These are phyloP conservation scores for Leccinum boreale DNA, from an alignment of 768 basidiomycete species.

Conservation along the genomic window DNA sequence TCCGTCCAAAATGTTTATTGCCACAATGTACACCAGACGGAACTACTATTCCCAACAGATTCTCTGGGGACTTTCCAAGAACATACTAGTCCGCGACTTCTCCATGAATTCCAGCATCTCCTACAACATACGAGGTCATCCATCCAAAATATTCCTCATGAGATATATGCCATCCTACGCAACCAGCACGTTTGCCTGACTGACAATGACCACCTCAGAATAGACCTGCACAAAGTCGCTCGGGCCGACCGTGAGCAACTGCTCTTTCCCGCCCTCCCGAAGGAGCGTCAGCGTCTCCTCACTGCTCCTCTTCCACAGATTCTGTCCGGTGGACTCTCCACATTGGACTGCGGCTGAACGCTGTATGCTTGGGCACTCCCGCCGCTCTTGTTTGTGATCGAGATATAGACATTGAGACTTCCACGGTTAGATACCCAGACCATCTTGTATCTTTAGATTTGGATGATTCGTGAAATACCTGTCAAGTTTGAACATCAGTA, in stretches of 20 bases:
- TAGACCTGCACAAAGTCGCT: slow-evolving; percentile 14
- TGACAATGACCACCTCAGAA: slow-evolving; percentile 8
- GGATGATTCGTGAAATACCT: too few species aligned
- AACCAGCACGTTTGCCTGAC: slow-evolving; percentile 2
- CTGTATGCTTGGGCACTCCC: neutral
- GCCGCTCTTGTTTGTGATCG: slow-evolving; percentile 6
- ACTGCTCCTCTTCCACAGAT: slow-evolving; percentile 6
- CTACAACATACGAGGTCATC: neutral
- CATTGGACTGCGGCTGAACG: neutral
- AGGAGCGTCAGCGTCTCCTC: slow-evolving; percentile 4
- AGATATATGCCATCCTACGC: neutral
- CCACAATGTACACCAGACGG: too few species aligned
- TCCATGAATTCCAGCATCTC: neutral
- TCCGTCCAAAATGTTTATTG: too few species aligned
- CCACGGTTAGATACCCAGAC: slow-evolving; percentile 18
- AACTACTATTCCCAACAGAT: neutral
- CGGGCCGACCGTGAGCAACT: slow-evolving; percentile 7
- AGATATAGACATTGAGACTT: neutral
- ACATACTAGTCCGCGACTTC: neutral
- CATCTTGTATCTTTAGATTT: neutral
- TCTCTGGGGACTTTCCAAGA: neutral
- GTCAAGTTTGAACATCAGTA: too few species aligned
- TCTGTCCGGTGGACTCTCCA: neutral
- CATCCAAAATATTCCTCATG: neutral
- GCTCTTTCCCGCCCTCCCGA: slow-evolving; percentile 3